phyloP scores from a whole-genome alignment of 176 grass and related monocot species.

The Oryza meyeriana region DNA sequence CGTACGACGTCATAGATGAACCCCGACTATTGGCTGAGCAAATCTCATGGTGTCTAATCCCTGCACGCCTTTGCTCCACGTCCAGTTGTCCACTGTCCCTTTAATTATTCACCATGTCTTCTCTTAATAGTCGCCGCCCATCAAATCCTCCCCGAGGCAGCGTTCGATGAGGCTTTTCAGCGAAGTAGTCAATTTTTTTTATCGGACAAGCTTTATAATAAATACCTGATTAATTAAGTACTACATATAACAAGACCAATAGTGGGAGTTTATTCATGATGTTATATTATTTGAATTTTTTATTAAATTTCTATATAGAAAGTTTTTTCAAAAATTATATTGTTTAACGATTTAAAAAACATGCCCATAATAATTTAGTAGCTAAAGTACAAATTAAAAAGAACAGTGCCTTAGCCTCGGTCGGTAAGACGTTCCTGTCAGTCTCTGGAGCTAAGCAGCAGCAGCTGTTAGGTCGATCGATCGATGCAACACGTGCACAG shows the following conservation, averaged over 20 bases:
- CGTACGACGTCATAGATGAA: not conserved
- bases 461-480: not conserved
- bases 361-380: no score
- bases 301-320: no score
- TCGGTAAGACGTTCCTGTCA: slow-evolving; percentile 28
- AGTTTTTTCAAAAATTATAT: no score
- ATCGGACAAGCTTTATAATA: no score
- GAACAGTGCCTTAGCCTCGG: not conserved
- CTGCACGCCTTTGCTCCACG: slow-evolving; percentile 27
- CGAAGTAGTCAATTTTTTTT: no score
- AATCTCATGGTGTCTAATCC: slow-evolving; percentile 6
- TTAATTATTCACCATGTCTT: slow-evolving; percentile 17
- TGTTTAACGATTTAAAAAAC: no score
- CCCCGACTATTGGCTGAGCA: not conserved
- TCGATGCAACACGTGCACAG: slow-evolving; percentile 4
- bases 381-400: no score
- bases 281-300: no score
- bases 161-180: no score
- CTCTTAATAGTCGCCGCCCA: not conserved
- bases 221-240: no score
- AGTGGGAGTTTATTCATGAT: no score
- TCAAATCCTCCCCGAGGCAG: slow-evolving; percentile 18
- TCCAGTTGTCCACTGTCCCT: not conserved
- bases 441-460: not conserved
- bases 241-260: no score